phyloP scores from a whole-genome alignment of 2,329 filamentous ascomycete species.

The Phaeosphaeriaceae sp. region DNA sequence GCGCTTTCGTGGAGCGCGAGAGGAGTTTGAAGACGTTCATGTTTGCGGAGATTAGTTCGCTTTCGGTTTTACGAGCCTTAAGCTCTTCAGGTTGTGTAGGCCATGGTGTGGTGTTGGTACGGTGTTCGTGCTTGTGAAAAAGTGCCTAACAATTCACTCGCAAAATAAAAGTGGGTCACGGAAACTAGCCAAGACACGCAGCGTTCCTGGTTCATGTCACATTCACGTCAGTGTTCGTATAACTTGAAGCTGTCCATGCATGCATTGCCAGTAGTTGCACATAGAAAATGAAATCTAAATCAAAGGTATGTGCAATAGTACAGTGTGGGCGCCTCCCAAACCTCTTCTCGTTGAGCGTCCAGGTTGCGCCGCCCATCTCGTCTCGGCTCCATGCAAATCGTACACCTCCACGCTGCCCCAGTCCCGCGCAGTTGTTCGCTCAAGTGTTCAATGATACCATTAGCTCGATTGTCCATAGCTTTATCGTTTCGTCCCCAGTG shows the following conservation, averaged over 20 bases:
- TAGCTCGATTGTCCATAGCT: constrained; percentile 1
- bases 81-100: not conserved
- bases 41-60: not conserved
- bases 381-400: constrained; percentile 23
- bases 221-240: not conserved
- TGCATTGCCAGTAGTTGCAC: constrained; percentile 44
- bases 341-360: constrained; percentile 1
- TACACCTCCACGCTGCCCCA: constrained; percentile 20
- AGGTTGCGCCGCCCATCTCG: constrained; percentile 16
- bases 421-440: not conserved
- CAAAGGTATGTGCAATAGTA: constrained; percentile 52
- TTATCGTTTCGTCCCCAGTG: not conserved
- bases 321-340: constrained; percentile 38
- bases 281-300: constrained; percentile 47
- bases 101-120: constrained; percentile 10
- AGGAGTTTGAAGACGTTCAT: constrained; percentile 80
- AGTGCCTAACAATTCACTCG: constrained; percentile 13
- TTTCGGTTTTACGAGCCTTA: not conserved
- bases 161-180: constrained; percentile 29
- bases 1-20: constrained; percentile 71
- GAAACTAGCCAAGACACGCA: constrained; percentile 22
- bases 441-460: not conserved
- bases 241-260: constrained; percentile 11
- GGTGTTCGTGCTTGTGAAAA: constrained; percentile 17
- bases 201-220: constrained; percentile 13